These are phyloP conservation scores for Fraxinus albicans DNA, from an alignment of 305 asterid species.

Conservation along the genomic window DNA sequence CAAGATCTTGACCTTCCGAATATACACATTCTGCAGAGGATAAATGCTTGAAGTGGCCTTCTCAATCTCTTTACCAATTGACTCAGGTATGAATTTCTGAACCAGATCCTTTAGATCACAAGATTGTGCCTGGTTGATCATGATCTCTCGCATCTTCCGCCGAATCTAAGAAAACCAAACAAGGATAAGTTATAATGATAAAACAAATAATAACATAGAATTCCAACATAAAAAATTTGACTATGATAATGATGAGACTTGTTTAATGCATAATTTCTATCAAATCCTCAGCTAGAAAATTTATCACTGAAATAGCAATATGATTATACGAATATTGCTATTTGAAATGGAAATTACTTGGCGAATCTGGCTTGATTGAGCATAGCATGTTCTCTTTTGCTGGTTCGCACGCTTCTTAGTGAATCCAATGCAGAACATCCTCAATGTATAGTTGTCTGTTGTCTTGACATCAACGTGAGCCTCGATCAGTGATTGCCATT, in stretches of 20 bases:
- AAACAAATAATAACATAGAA: not conserved
- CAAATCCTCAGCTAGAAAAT: not conserved
- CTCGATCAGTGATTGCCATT: slow-evolving; percentile 83
- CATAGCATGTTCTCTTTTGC: slow-evolving; percentile 87
- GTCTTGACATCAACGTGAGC: slow-evolving; percentile 96
- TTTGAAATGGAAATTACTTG: slow-evolving; percentile 42
- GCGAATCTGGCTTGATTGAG: slow-evolving; percentile 83
- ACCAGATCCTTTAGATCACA: slow-evolving; percentile 82
- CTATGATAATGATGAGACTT: not conserved
- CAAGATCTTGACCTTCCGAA: slow-evolving; percentile 83
- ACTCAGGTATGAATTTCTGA: slow-evolving; percentile 75
- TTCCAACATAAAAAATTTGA: not conserved
- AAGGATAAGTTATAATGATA: not conserved
- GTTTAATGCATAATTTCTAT: not conserved
- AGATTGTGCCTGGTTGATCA: slow-evolving; percentile 72
- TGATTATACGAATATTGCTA: not conserved
- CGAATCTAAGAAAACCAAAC: slow-evolving; percentile 51
- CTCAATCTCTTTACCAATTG: slow-evolving; percentile 86
- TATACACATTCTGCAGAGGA: slow-evolving; percentile 79
- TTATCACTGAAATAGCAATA: not conserved
- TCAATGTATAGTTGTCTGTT: slow-evolving; percentile 60
- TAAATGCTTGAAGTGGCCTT: slow-evolving; percentile 80
- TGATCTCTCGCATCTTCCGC: slow-evolving; percentile 77
- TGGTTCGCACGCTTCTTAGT: slow-evolving; percentile 88
- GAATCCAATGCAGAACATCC: slow-evolving; percentile 87